A percentile compares a stretch with the other conserved stretches of the same genome.
Evolutionary conservation across 495 filamentous ascomycete genomes (phyloP).

Genomic region (Penicillium soppii): DNA sequence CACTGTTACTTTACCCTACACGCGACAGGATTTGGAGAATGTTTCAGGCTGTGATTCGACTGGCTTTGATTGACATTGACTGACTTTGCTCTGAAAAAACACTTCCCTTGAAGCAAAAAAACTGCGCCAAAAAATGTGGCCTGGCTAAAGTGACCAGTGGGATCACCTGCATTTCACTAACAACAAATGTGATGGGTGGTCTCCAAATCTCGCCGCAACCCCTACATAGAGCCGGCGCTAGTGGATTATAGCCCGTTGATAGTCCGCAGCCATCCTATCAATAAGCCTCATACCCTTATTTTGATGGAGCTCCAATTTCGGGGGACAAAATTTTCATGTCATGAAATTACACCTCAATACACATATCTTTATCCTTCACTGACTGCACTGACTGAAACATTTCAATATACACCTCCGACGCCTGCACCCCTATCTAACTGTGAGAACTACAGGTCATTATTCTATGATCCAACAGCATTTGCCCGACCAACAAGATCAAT

Average conservation of each 20-base stretch:
- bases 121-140: background rate
- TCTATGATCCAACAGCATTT: too few species aligned
- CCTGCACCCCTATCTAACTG: too few species aligned
- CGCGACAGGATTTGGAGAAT: too few species aligned
- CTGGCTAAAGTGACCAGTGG: constrained; percentile 15
- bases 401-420: too few species aligned
- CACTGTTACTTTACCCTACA: too few species aligned
- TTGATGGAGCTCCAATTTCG: background rate
- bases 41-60: background rate
- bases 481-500: too few species aligned
- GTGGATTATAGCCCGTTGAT: background rate
- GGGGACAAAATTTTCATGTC: background rate
- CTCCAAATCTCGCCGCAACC: too few species aligned
- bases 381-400: background rate
- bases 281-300: background rate
- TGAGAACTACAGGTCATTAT: too few species aligned
- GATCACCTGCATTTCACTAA: constrained; percentile 9
- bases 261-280: background rate
- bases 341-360: background rate
- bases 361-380: background rate
- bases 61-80: too few species aligned
- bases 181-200: background rate
- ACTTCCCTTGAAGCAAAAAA: too few species aligned
- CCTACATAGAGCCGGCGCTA: background rate
- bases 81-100: too few species aligned